phyloP scores from a whole-genome alignment of 2,329 filamentous ascomycete genomes.

The Chrysosporium queenslandicum region DNA sequence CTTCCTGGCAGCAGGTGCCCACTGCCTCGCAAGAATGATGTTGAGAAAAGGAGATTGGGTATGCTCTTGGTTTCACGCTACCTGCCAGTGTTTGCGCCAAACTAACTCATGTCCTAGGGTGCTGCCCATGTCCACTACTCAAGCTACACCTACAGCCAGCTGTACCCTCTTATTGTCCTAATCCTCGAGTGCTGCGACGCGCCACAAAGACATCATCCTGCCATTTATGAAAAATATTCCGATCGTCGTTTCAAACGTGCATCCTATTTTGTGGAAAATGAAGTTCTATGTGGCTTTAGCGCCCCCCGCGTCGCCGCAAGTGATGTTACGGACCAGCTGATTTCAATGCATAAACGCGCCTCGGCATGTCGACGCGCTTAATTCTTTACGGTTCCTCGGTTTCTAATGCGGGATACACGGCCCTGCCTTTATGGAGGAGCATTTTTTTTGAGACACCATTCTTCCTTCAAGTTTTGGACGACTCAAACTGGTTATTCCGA shows the following conservation, averaged over 20 bases:
- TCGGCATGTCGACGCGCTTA: not conserved
- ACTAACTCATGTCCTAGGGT: conserved; percentile 43
- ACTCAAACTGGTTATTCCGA: not conserved
- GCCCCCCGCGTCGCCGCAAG: conserved; percentile 33
- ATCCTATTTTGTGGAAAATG: conserved; percentile 65
- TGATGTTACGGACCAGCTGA: conserved; percentile 6
- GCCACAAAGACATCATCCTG: conserved; percentile 68
- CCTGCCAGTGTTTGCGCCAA: conserved; percentile 12
- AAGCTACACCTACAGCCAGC: conserved; percentile 77
- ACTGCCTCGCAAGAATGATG: conserved; percentile 82
- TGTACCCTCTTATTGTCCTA: conserved; percentile 64
- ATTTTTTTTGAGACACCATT: not conserved
- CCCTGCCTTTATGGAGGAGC: not conserved
- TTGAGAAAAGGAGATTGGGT: conserved; percentile 90
- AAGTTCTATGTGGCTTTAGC: conserved; percentile 54
- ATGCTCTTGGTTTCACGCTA: conserved; percentile 35
- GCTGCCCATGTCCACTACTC: conserved; percentile 83
- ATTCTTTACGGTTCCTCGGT: not conserved
- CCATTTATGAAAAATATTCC: conserved; percentile 85
- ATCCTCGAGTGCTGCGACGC: conserved; percentile 81
- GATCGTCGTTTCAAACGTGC: conserved; percentile 80
- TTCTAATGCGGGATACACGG: not conserved
- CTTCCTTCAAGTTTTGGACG: not conserved
- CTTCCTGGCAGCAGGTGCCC: conserved; percentile 80
- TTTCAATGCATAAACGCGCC: not conserved